These are phyloP conservation scores for Umbelopsis sp. DNA, from an alignment of 371 early-diverging fungal species.

Conservation along the genomic window DNA sequence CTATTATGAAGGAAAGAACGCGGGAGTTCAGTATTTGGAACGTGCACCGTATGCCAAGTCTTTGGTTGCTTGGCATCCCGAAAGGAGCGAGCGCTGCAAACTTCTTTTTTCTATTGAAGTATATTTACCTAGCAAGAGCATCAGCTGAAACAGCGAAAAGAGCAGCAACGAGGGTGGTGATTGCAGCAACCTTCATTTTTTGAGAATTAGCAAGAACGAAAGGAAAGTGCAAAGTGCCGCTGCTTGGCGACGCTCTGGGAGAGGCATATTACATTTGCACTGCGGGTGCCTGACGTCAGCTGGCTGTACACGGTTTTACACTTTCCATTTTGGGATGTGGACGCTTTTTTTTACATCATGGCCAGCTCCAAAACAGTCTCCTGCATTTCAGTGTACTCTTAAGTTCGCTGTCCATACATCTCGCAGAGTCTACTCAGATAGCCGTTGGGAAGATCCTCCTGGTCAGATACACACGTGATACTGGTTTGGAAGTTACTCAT, in stretches of 20 bases:
- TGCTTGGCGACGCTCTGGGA: not conserved
- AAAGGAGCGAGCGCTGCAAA: not conserved
- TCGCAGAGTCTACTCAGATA: not conserved
- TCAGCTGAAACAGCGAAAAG: slow-evolving; percentile 33
- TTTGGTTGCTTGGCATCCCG: not conserved
- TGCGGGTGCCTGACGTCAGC: slow-evolving; percentile 11
- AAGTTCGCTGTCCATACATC: not conserved
- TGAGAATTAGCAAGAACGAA: slow-evolving; percentile 9
- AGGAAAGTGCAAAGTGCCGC: slow-evolving; percentile 18
- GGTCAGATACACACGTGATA: not conserved
- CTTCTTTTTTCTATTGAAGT: not conserved
- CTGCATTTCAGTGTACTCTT: not conserved
- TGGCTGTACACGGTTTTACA: not conserved
- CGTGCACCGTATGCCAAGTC: slow-evolving; percentile 5
- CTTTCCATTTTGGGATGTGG: not conserved
- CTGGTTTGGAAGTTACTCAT: not conserved
- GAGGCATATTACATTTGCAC: not conserved
- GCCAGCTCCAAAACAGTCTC: not conserved
- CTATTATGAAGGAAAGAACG: slow-evolving; percentile 32
- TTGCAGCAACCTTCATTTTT: slow-evolving; percentile 36
- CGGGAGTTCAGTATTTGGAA: not conserved
- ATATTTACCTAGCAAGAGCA: slow-evolving; percentile 30
- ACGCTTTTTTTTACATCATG: not conserved
- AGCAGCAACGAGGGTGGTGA: slow-evolving; percentile 29
- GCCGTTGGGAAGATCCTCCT: not conserved